Conservation (phyloP, 2,329 filamentous ascomycete genomes). For the Daldinia eschscholtzii region DNA sequence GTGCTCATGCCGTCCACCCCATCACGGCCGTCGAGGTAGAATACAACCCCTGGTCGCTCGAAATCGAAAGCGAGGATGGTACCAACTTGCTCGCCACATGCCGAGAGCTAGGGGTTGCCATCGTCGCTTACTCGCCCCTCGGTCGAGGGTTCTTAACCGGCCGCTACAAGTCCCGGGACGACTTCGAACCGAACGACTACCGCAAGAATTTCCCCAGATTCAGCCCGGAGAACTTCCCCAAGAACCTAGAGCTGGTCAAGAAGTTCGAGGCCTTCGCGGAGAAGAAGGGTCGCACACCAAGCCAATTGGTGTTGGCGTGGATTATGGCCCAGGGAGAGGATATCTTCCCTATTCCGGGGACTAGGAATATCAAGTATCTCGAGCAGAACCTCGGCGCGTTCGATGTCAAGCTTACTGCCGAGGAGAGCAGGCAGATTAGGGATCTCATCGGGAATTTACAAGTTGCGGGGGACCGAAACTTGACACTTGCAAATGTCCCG, state of each 20-base stretch:
- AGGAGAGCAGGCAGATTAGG: conserved; percentile 55
- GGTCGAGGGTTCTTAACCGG: conserved; percentile 68
- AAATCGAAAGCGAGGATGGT: conserved; percentile 65
- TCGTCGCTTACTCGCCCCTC: conserved; percentile 68
- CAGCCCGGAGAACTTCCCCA: conserved; percentile 62
- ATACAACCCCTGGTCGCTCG: conserved; percentile 65
- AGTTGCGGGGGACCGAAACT: conserved; percentile 24
- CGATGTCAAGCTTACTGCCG: conserved; percentile 52
- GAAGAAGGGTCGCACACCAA: conserved; percentile 57
- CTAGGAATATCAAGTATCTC: conserved; percentile 52
- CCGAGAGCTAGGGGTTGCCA: conserved; percentile 65
- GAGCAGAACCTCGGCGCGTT: conserved; percentile 53
- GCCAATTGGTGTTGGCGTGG: conserved; percentile 69
- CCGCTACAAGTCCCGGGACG: conserved; percentile 57
- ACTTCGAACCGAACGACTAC: conserved; percentile 59
- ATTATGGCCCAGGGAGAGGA: conserved; percentile 61
- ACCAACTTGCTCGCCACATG: conserved; percentile 63
- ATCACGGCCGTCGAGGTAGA: conserved; percentile 66
- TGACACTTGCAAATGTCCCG: conserved; percentile 6
- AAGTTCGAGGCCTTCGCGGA: conserved; percentile 47
- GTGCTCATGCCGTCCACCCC: conserved; percentile 61
- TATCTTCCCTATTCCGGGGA: conserved; percentile 55
- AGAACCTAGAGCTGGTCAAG: conserved; percentile 58
- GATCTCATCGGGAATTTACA: conserved; percentile 51
- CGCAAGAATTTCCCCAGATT: conserved; percentile 58